Evolutionary conservation across 164 flowering plant species (phyloP), one percentile per base, ranked within the genome.

Genomic region (Vitis rotundifolia): DNA sequence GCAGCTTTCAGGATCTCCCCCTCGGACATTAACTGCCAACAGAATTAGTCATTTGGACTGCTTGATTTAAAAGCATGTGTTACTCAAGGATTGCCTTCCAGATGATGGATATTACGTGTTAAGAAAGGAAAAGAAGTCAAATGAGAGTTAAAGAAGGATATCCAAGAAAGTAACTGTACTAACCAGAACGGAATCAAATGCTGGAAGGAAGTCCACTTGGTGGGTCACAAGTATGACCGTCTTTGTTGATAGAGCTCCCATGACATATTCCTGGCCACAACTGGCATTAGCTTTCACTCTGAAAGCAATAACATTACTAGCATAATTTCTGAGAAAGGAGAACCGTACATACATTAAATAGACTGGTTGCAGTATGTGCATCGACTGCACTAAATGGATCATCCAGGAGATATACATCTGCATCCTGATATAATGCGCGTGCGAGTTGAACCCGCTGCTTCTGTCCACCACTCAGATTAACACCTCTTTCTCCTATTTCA

Each of bases 321-420:
- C 5, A 31, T 31, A 4, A 18, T 29, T 16, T 5, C 52, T 9
- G 1, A 12, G 22, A 2, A 19, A 47, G 8, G 66, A 62, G 62
- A 44, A n/a, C 1, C 13, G 19, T 13, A 9, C 67, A 4, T 75
- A 93, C 98, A 65, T 85, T 88, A 70, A 91, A 88, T 49, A 93
- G 68, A 73, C 82, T 83, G 6, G 90, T 76, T 12, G 94, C 98
- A 26, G 98, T 91, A 63, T 90, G 94, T 31, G 98, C 98, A 85
- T 93, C 98, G 62, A 93, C 91, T 13, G 98, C 97, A 44, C 97
- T 93, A 68, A 93, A 91, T 10, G 97, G 95, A 78, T 93, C 95
- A 75, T 93, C 97, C 74, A 93, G 68, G 31, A 93, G 89, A 74
- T 91, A 93, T 4, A 93, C 70, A 73, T 93, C 97, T 11, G 94